Evolutionary conservation across 352 stramenopile genomes (phyloP), one percentile per base, ranked within the genome.

Genomic region (Pythium rhizo-oryzae): DNA sequence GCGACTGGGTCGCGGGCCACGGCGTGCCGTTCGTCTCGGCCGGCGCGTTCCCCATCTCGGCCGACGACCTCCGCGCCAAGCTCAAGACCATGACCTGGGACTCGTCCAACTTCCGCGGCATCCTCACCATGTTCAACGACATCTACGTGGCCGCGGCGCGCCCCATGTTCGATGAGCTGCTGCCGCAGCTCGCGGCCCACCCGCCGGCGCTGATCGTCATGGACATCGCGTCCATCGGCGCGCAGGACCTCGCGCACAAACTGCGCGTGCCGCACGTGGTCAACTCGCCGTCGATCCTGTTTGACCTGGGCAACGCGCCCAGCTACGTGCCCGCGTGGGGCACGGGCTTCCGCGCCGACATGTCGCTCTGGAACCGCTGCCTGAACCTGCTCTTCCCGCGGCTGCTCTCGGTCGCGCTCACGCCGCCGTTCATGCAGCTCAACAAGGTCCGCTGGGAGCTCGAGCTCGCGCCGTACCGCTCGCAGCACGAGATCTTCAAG

Each of bases 311-410:
- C 41, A 71, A 73, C 65, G 71, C 79, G 1, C 87, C 87, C 8
- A 90, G 81, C 57, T 94, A 96, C 70, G 74, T 96, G 12, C 89
- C 89, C 0, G 88, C 85, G 13, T 97, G 88, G 87, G 89, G 89
- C 6, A 94, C 89, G 0, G 89, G 89, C 16, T 96, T 93, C 64
- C 84, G 78, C 43, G 74, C 83, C 39, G 76, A 85, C 46, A 97
- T 96, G 89, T 92, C 85, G 62, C 79, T 97, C 35, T 93, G 87
- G 87, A 87, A 96, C 59, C 86, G 89, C 21, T 97, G 87, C 67
- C 91, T 97, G 76, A 97, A 97, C 70, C 83, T 94, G 59, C 51
- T 97, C n/a, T 97, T 95, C 61, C 89, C 89, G n/a, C 71, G 86
- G 8, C 70, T 96, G 44, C 67, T 97, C 28, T 93, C 86, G 0